A percentile compares a stretch with the other conserved stretches of the same genome.
These are phyloP conservation scores for Mycena kentingensis DNA, from an alignment of 768 basidiomycete species.

Conservation along the genomic window DNA sequence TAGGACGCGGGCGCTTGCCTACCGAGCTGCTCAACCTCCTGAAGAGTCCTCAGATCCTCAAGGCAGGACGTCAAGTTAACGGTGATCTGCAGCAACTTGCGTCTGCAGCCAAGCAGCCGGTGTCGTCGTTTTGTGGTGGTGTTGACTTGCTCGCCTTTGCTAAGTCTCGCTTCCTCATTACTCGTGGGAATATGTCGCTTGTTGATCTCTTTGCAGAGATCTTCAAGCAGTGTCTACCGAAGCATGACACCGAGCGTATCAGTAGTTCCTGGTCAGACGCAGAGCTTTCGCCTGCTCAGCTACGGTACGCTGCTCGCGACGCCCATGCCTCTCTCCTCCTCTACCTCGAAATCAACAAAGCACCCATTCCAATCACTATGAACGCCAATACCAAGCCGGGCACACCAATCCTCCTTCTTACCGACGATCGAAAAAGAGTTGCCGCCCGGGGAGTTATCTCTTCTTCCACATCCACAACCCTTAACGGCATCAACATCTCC, in stretches of 20 bases:
- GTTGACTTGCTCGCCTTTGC: background rate
- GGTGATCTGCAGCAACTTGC: background rate
- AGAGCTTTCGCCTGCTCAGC: background rate
- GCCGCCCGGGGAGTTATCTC: slow-evolving; percentile 10
- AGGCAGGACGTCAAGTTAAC: background rate
- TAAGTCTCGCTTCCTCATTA: background rate
- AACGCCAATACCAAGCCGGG: background rate
- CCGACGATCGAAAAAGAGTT: slow-evolving; percentile 1
- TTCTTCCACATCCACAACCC: background rate
- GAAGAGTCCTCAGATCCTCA: background rate
- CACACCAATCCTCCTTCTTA: background rate
- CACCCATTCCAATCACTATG: background rate
- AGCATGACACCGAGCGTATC: background rate
- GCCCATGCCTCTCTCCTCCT: background rate
- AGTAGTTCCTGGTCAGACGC: background rate
- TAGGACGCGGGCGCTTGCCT: background rate
- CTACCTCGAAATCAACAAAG: background rate
- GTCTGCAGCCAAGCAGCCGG: background rate
- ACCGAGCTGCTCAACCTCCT: background rate
- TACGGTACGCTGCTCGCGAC: background rate
- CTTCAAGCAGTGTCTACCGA: background rate
- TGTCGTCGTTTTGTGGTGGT: background rate
- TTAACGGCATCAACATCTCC: slow-evolving; percentile 3
- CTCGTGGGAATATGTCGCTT: background rate
- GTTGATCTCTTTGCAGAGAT: background rate